These are phyloP conservation scores for Limnomonas spitsbergensis DNA, from an alignment of 139 green algal genomes.

Conservation along the genomic window DNA sequence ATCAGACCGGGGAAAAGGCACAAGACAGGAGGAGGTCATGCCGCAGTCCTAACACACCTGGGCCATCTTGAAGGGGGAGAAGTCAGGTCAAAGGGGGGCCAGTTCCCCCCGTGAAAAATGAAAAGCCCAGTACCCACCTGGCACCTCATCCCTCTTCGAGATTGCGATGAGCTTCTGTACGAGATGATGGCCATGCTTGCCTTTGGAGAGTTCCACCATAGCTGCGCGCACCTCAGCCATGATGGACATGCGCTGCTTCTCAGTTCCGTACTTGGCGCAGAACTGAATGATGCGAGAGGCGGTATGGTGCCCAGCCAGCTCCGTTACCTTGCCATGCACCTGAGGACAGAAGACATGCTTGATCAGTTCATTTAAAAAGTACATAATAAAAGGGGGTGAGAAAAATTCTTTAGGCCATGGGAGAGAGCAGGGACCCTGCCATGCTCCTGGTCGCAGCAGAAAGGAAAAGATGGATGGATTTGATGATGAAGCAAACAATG, in stretches of 20 bases:
- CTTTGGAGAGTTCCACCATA: slow-evolving; percentile 72
- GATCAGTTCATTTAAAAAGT: background rate
- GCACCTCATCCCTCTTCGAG: slow-evolving; percentile 60
- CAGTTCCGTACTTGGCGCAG: slow-evolving; percentile 68
- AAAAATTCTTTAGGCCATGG: too few species aligned
- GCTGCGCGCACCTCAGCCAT: slow-evolving; percentile 62
- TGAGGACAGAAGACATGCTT: slow-evolving; percentile 23
- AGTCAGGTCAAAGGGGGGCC: too few species aligned
- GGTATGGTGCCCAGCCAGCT: slow-evolving; percentile 72
- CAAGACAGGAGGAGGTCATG: too few species aligned
- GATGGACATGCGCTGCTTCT: slow-evolving; percentile 48
- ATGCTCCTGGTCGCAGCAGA: too few species aligned
- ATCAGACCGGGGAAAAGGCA: too few species aligned
- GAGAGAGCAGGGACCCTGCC: too few species aligned
- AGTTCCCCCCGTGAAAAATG: too few species aligned
- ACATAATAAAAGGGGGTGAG: too few species aligned
- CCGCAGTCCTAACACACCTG: too few species aligned
- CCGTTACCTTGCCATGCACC: slow-evolving; percentile 56
- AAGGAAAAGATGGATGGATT: too few species aligned
- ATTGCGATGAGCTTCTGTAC: slow-evolving; percentile 74
- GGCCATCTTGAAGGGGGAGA: too few species aligned
- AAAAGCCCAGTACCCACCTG: background rate
- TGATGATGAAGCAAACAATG: slow-evolving; percentile 4
- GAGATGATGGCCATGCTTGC: slow-evolving; percentile 80
- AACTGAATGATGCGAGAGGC: slow-evolving; percentile 83